Evolutionary conservation across 306 rosid species (phyloP).

Genomic region (Trifolium subterraneum): DNA sequence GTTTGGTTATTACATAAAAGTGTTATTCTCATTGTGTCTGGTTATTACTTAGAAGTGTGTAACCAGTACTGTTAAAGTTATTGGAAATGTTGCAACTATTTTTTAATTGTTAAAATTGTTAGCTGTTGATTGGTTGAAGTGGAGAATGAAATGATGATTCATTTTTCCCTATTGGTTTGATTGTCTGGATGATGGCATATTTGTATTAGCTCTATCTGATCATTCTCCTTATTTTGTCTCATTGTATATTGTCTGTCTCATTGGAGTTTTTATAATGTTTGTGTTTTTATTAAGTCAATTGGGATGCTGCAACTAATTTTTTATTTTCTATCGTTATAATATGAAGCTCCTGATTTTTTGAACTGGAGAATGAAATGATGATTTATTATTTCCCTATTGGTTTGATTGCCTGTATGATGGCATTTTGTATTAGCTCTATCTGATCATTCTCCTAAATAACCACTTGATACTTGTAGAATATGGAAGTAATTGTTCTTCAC

Average conservation of each 20-base stretch:
- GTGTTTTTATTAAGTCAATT: neutral
- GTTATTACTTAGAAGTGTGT: too few relatives aligned
- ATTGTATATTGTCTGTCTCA: too few relatives aligned
- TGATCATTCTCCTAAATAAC: constrained; percentile 43
- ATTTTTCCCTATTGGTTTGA: constrained; percentile 49
- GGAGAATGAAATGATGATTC: constrained; percentile 40
- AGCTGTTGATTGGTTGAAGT: neutral
- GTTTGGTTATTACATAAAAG: too few relatives aligned
- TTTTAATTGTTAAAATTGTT: neutral
- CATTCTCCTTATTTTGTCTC: neutral
- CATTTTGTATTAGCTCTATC: constrained; percentile 50
- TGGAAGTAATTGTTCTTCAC: neutral
- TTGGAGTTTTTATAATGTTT: too few relatives aligned
- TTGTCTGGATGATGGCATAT: constrained; percentile 10
- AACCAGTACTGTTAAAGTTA: too few relatives aligned
- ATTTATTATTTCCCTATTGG: constrained; percentile 33
- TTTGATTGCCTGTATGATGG: constrained; percentile 40
- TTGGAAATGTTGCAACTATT: too few relatives aligned
- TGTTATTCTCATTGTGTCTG: too few relatives aligned
- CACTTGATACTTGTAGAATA: neutral
- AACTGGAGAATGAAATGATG: neutral
- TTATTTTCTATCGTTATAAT: neutral
- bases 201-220: constrained; percentile 13
- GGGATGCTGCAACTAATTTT: neutral
- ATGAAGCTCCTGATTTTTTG: neutral